These are phyloP conservation scores for Rubus parviflorus DNA, from an alignment of 306 rosid genomes.

Conservation along the genomic window DNA sequence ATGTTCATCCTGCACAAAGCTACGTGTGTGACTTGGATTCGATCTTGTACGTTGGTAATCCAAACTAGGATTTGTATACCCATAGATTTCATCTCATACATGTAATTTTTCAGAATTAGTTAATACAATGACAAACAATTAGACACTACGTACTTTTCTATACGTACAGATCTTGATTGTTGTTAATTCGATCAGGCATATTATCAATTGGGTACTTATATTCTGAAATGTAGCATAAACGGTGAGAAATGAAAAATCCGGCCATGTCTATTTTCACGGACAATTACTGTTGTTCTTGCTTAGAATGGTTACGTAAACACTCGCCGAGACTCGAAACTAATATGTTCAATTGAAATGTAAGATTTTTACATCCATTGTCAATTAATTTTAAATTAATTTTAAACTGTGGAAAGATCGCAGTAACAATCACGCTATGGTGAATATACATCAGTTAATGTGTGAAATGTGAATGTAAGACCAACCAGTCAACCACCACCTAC, in stretches of 20 bases:
- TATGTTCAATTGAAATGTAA: neutral
- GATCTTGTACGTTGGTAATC: conserved; percentile 4
- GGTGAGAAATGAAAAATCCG: neutral
- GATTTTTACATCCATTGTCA: neutral
- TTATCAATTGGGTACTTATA: neutral
- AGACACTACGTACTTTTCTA: neutral
- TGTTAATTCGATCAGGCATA: neutral
- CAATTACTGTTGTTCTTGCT: neutral
- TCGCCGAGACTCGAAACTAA: too few relatives aligned
- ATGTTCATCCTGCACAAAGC: conserved; percentile 10
- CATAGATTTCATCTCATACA: neutral
- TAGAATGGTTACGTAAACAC: neutral
- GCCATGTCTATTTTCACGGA: neutral
- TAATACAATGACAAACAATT: neutral
- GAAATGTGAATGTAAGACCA: neutral
- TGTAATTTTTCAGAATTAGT: conserved; percentile 3
- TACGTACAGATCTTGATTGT: neutral
- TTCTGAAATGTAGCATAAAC: neutral
- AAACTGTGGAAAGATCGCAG: too few relatives aligned
- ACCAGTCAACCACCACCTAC: neutral
- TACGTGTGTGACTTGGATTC: neutral
- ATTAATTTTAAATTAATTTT: too few relatives aligned
- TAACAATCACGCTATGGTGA: too few relatives aligned
- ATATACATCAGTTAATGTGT: too few relatives aligned
- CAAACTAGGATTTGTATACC: conserved; percentile 10